Base-by-base conservation (phyloP, 2,329 filamentous ascomycete species). In the Talaromyces atroroseus region DNA sequence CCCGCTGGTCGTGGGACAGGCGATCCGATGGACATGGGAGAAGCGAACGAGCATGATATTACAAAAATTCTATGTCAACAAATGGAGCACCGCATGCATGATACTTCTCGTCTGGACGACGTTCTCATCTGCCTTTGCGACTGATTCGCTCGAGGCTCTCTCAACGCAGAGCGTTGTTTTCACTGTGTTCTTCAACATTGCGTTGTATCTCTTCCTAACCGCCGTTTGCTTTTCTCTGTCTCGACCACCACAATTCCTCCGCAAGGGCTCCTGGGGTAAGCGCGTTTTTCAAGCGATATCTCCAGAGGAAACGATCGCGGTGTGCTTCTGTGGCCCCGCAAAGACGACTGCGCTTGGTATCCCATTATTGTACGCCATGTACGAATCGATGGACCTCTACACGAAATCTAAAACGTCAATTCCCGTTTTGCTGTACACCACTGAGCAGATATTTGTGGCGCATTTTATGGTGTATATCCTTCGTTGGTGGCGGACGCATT, bases 321-420 rank as follows among this genome's bases (percentile, higher is more conserved):
- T 88, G 14, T 89, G 86, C 62, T 89, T 89, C 69, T 89, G 86
- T 63, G 85, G 83, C 24, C 85, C 87, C 0, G 86, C 86, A 14
- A 90, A 90, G 70, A 88, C 86, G 2, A 85, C 86, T 1, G 84
- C 82, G 2, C 76, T 90, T 57, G 86, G 86, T 0, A 86, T 90
- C 7, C 87, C 87, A 0, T 67, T 90, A 26, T 78, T 83, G 51
- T 82, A 82, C 32, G 82, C 86, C 58, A 89, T 90, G 82, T 90
- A 69, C 65, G 54, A 62, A 3, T 65, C 65, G 1, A 53, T 72
- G 26, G 67, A 71, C 52, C 58, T 73, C 5, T 69, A 64, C 32
- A 61, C 64, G 24, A 71, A 72, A 57, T 68, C 71, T 2, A 72
- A 69, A 52, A 71, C 68, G 2, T 73, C 70, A 1, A 67, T 74